Evolutionary conservation across 441 rosid genomes (phyloP).

Genomic region (Pelargonium citronellum): DNA sequence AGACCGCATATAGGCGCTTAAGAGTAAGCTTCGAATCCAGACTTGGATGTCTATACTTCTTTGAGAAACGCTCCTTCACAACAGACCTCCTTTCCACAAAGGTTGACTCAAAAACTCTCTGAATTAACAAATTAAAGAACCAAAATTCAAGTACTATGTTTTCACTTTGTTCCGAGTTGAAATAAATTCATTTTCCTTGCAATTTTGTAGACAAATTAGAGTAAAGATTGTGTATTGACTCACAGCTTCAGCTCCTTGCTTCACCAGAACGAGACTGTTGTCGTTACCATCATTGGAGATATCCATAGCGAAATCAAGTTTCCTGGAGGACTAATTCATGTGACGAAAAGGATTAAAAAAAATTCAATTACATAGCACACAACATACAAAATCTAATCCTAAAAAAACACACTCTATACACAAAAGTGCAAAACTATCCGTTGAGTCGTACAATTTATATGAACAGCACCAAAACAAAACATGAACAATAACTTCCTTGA

Average conservation of each 20-base stretch:
- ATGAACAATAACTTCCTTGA: not conserved
- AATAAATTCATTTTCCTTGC: not conserved
- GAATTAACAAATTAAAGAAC: slow-evolving; percentile 1
- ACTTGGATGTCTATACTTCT: slow-evolving; percentile 86
- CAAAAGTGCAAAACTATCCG: slow-evolving; percentile 3
- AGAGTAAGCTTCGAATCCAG: slow-evolving; percentile 75
- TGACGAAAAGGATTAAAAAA: not conserved
- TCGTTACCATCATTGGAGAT: slow-evolving; percentile 28
- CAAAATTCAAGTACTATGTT: not conserved
- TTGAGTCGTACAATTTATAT: not conserved
- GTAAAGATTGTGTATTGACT: slow-evolving; percentile 23
- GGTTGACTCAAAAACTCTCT: slow-evolving; percentile 73
- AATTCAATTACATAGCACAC: not conserved
- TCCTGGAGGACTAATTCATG: not conserved
- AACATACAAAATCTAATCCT: not conserved
- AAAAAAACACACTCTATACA: not conserved
- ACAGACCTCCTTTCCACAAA: slow-evolving; percentile 70
- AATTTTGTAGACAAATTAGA: slow-evolving; percentile 1
- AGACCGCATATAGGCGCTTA: slow-evolving; percentile 80
- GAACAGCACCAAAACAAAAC: not conserved
- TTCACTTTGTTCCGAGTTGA: not conserved
- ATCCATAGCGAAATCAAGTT: slow-evolving; percentile 34
- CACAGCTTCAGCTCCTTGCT: slow-evolving; percentile 99
- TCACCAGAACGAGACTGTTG: slow-evolving; percentile 48
- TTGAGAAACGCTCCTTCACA: slow-evolving; percentile 85